Percentiles rank a stretch among this genome's conserved stretches.
Conservation (phyloP, 441 rosid genomes). For the Populus hybrid region DNA sequence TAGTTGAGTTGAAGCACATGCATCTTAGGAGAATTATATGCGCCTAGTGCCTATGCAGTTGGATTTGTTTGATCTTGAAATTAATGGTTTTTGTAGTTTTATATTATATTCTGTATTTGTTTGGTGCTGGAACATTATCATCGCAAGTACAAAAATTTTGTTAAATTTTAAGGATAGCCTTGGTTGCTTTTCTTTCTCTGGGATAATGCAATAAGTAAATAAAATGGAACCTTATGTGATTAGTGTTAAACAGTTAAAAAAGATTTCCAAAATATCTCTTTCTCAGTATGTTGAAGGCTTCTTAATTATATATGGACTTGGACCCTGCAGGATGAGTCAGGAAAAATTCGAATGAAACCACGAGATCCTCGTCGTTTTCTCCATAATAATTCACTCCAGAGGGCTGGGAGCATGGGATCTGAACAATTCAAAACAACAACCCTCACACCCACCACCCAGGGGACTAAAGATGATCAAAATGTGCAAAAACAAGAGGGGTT, state of each 20-base stretch:
- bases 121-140: background rate
- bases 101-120: background rate
- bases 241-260: background rate
- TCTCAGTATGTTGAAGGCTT: slow-evolving; percentile 8
- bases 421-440: slow-evolving; percentile 51
- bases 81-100: background rate
- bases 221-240: background rate
- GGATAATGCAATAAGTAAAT: background rate
- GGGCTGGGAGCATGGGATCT: slow-evolving; percentile 42
- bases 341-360: slow-evolving; percentile 85
- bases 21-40: background rate
- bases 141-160: background rate
- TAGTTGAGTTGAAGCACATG: slow-evolving; percentile 2
- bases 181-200: background rate
- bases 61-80: background rate
- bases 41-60: background rate
- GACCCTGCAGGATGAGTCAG: slow-evolving; percentile 57
- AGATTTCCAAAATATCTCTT: background rate
- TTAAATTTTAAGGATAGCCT: background rate
- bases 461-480: slow-evolving; percentile 33
- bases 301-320: background rate
- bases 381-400: slow-evolving; percentile 58
- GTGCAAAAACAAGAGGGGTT: slow-evolving; percentile 36
- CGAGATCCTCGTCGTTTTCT: slow-evolving; percentile 96
- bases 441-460: slow-evolving; percentile 27